Evolutionary conservation across 2,329 filamentous ascomycete genomes (phyloP).

Genomic region (Fusarium tuaranense): DNA sequence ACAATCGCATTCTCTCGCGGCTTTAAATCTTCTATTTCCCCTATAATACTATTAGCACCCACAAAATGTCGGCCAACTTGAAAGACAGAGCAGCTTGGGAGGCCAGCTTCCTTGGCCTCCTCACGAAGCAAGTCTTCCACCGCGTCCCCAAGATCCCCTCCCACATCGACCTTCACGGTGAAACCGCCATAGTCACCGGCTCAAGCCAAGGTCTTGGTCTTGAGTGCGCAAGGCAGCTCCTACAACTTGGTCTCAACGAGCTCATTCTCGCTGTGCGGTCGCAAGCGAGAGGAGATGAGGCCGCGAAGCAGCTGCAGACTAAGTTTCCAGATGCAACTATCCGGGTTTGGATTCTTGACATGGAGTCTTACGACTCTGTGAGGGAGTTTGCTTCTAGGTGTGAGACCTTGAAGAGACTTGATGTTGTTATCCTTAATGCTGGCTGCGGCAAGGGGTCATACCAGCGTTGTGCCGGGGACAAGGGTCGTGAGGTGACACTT

Average conservation of each 20-base stretch:
- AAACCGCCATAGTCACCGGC: constrained; percentile 59
- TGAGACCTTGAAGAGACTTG: background rate
- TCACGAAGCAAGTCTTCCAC: constrained; percentile 25
- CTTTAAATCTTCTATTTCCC: background rate
- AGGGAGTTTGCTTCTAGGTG: background rate
- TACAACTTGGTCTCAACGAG: background rate
- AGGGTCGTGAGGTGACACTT: background rate
- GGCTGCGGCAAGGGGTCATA: background rate
- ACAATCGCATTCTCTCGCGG: background rate
- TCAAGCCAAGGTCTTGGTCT: constrained; percentile 58
- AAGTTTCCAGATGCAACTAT: constrained; percentile 12
- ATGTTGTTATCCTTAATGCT: background rate
- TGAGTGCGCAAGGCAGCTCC: constrained; percentile 52
- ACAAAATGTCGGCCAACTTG: constrained; percentile 18
- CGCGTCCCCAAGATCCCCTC: constrained; percentile 22
- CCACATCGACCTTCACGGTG: constrained; percentile 42
- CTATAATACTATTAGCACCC: background rate
- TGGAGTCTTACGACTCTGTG: constrained; percentile 13
- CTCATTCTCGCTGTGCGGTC: background rate
- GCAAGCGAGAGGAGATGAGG: background rate
- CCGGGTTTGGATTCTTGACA: constrained; percentile 19
- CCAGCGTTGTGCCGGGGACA: background rate
- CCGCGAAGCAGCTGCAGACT: background rate
- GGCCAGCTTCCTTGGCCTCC: background rate
- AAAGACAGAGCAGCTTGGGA: constrained; percentile 13